Evolutionary conservation across 768 basidiomycete genomes (phyloP).

Genomic region (Suillus clintonianus): DNA sequence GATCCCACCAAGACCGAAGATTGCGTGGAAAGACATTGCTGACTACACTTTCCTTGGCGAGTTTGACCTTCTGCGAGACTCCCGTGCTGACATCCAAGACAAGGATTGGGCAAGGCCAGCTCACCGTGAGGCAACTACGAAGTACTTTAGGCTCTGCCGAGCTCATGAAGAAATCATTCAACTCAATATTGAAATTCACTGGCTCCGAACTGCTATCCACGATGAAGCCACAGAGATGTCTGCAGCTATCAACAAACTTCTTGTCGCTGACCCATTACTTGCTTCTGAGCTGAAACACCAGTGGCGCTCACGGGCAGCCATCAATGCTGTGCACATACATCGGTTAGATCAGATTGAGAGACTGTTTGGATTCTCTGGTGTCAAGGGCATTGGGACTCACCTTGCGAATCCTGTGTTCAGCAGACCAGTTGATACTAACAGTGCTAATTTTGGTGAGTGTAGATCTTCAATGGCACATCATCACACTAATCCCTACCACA

Average conservation of each 20-base stretch:
- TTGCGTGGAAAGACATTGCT: constrained; percentile 17
- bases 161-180: constrained; percentile 28
- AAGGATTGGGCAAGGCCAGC: constrained; percentile 9
- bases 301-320: background rate
- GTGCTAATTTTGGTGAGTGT: too few species aligned
- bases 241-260: background rate
- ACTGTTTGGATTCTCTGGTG: constrained; percentile 1
- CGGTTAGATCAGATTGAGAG: constrained; percentile 6
- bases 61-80: constrained; percentile 15
- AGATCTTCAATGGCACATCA: too few species aligned
- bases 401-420: background rate
- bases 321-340: constrained; percentile 3
- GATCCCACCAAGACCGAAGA: constrained; percentile 14
- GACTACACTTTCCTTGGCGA: constrained; percentile 18
- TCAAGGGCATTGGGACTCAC: background rate
- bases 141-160: constrained; percentile 23
- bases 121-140: constrained; percentile 18
- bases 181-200: constrained; percentile 25
- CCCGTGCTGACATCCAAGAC: background rate
- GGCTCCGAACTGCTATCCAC: constrained; percentile 16
- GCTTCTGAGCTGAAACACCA: constrained; percentile 4
- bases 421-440: too few species aligned
- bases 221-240: constrained; percentile 17
- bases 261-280: background rate
- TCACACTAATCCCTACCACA: too few species aligned